A percentile compares a stretch with the other conserved stretches of the same genome.
These are phyloP conservation scores for Thermothelomyces thermophilus DNA, from an alignment of 2,329 filamentous ascomycete genomes.

Conservation along the genomic window DNA sequence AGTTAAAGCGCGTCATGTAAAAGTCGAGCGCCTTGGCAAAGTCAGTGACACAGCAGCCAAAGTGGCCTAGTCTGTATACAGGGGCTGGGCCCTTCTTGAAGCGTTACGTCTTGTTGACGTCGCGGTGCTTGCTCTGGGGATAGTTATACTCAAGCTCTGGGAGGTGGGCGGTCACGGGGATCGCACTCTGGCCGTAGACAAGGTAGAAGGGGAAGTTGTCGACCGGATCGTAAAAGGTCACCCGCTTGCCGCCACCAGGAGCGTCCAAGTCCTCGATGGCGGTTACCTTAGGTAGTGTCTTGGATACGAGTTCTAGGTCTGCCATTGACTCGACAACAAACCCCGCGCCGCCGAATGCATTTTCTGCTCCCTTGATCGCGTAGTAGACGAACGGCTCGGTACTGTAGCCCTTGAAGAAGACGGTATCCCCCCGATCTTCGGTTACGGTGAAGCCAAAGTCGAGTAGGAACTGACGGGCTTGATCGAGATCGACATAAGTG, in stretches of 20 bases:
- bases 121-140: constrained; percentile 2
- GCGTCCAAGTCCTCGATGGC: constrained; percentile 1
- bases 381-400: constrained; percentile 4
- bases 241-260: constrained; percentile 4
- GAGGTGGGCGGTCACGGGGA: background rate
- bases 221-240: constrained; percentile 1
- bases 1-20: background rate
- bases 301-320: background rate
- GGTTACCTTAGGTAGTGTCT: background rate
- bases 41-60: constrained; percentile 4
- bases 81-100: constrained; percentile 1
- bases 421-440: constrained; percentile 4
- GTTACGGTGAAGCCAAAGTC: background rate
- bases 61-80: constrained; percentile 3
- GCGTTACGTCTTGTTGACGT: constrained; percentile 3
- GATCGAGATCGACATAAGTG: constrained; percentile 2
- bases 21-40: constrained; percentile 3
- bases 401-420: constrained; percentile 3
- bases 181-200: background rate
- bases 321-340: constrained; percentile 2
- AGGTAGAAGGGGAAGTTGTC: constrained; percentile 4
- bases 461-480: background rate
- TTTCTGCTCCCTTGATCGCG: background rate
- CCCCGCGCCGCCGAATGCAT: constrained; percentile 2
- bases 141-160: constrained; percentile 2